A percentile compares a stretch with the other conserved stretches of the same genome.
Conservation (phyloP, 352 stramenopile genomes). For the Globisporangium cederbergense region DNA sequence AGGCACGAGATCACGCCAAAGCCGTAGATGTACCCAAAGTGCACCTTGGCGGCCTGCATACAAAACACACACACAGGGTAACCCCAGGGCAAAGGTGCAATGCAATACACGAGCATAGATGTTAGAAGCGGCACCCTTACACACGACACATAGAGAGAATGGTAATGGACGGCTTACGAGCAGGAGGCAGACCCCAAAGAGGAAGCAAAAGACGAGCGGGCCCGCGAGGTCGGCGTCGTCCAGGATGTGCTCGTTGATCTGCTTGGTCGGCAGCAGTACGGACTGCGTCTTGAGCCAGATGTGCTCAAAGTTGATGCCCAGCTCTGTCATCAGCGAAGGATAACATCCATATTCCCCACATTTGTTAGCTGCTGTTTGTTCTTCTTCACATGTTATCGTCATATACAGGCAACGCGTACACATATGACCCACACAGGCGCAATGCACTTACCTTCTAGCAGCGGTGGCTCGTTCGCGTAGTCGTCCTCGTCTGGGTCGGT, state of each 20-base stretch:
- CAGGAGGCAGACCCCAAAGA: constrained; percentile 94
- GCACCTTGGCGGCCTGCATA: constrained; percentile 86
- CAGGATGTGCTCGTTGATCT: constrained; percentile 87
- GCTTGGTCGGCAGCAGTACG: constrained; percentile 92
- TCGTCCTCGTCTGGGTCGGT: constrained; percentile 65
- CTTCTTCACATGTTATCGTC: neutral
- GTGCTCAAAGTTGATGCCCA: constrained; percentile 97
- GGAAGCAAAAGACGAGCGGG: constrained; percentile 92
- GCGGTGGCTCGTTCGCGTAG: constrained; percentile 94
- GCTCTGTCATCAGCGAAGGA: constrained; percentile 49
- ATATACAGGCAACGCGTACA: neutral
- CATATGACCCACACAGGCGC: neutral
- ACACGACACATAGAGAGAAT: neutral
- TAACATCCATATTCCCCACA: neutral
- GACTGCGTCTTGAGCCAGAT: constrained; percentile 97
- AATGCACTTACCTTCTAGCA: constrained; percentile 86
- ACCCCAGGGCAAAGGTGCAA: constrained; percentile 1
- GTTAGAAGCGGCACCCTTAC: constrained; percentile 5
- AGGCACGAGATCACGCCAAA: constrained; percentile 97
- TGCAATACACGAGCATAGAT: neutral
- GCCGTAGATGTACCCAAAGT: constrained; percentile 99
- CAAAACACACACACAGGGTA: neutral
- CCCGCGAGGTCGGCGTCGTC: constrained; percentile 93
- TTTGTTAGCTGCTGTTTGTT: neutral
- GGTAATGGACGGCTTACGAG: constrained; percentile 44